These are phyloP conservation scores for Penicillium sp. DNA, from an alignment of 2,329 filamentous ascomycete genomes.

Conservation along the genomic window DNA sequence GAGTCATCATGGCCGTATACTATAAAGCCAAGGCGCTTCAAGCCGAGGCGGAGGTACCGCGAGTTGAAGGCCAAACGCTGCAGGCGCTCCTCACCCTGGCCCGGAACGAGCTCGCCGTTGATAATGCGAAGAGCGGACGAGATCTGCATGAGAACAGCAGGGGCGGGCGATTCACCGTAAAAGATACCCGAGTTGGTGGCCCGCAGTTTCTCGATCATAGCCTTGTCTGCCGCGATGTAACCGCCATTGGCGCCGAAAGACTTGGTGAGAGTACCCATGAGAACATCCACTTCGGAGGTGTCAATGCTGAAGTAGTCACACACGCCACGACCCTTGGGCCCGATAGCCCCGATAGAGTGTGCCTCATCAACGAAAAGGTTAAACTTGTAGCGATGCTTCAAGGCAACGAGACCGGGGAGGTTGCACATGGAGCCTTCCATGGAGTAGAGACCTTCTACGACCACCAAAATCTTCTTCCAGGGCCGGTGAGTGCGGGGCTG, in stretches of 20 bases:
- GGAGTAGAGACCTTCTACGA: slow-evolving; percentile 95
- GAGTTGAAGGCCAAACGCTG: slow-evolving; percentile 98
- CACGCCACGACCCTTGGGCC: slow-evolving; percentile 84
- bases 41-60: slow-evolving; percentile 91
- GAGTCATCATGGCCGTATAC: slow-evolving; percentile 98
- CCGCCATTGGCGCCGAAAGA: slow-evolving; percentile 98
- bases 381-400: slow-evolving; percentile 98
- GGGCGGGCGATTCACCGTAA: slow-evolving; percentile 84
- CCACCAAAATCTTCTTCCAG: slow-evolving; percentile 98
- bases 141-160: slow-evolving; percentile 90
- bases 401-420: slow-evolving; percentile 80
- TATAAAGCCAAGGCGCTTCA: slow-evolving; percentile 96
- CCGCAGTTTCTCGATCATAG: slow-evolving; percentile 89
- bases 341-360: slow-evolving; percentile 91
- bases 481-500: slow-evolving; percentile 97
- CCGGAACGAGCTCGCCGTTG: slow-evolving; percentile 81
- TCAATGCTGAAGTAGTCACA: slow-evolving; percentile 97
- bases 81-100: slow-evolving; percentile 92
- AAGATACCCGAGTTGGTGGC: slow-evolving; percentile 83
- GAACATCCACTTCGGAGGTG: slow-evolving; percentile 83
- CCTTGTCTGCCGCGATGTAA: slow-evolving; percentile 87
- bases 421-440: slow-evolving; percentile 99
- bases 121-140: slow-evolving; percentile 85
- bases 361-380: slow-evolving; percentile 94
- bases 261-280: slow-evolving; percentile 98